Percentiles rank a stretch among this genome's conserved stretches.
phyloP scores from a whole-genome alignment of 331 rosid species.

The Quercus phellos region DNA sequence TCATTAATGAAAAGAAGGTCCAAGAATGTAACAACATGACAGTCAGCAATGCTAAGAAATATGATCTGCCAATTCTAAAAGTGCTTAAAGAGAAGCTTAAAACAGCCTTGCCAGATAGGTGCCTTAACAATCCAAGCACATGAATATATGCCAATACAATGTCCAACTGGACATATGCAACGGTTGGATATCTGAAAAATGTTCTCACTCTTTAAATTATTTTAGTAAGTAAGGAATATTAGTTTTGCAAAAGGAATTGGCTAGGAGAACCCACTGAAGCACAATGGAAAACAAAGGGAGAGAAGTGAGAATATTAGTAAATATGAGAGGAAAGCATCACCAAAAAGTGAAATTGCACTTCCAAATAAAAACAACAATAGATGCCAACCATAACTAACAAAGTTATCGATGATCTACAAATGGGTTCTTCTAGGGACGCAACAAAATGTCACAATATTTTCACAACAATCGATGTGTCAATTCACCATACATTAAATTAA shows the following conservation, averaged over 20 bases:
- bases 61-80: neutral
- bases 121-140: slow-evolving; percentile 17
- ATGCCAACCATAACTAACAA: slow-evolving; percentile 41
- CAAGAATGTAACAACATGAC: neutral
- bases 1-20: neutral
- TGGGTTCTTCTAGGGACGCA: neutral
- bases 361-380: slow-evolving; percentile 36
- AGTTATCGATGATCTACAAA: neutral
- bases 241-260: slow-evolving; percentile 16
- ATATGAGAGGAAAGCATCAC: slow-evolving; percentile 14
- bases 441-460: too few relatives aligned
- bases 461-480: too few relatives aligned
- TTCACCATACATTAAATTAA: too few relatives aligned
- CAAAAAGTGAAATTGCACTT: slow-evolving; percentile 57
- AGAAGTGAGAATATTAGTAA: slow-evolving; percentile 13
- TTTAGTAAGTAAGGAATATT: slow-evolving; percentile 16
- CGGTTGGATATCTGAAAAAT: slow-evolving; percentile 17
- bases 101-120: slow-evolving; percentile 4
- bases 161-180: slow-evolving; percentile 19
- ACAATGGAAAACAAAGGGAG: slow-evolving; percentile 11
- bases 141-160: slow-evolving; percentile 22
- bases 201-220: neutral
- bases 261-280: neutral
- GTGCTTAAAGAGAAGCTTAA: neutral
- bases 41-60: neutral